Evolutionary conservation across 257 asterid genomes (phyloP).

Genomic region (Scutellaria baicalensis): DNA sequence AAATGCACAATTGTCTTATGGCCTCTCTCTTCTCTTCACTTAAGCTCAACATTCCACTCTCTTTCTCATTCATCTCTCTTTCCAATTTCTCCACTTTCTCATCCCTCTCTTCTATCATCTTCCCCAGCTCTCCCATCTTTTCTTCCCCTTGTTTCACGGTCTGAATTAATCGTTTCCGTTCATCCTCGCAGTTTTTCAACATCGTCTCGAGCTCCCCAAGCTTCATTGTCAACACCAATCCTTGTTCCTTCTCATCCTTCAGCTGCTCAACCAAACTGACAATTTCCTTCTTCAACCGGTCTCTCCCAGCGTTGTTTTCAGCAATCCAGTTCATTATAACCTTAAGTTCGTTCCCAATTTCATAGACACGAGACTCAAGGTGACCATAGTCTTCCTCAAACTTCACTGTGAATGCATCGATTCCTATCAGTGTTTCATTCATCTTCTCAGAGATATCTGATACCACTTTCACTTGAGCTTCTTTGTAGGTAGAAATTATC

Average conservation of each 20-base stretch:
- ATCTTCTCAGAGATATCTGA: constrained; percentile 48
- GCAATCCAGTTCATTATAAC: constrained; percentile 46
- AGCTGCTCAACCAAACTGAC: constrained; percentile 30
- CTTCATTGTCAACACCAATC: constrained; percentile 21
- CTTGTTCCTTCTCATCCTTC: constrained; percentile 31
- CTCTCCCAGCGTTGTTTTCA: constrained; percentile 41
- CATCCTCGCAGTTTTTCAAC: constrained; percentile 33
- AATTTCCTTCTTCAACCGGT: constrained; percentile 38
- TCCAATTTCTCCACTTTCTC: constrained; percentile 38
- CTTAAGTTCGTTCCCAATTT: constrained; percentile 58
- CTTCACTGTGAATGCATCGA: constrained; percentile 58
- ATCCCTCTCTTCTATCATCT: constrained; percentile 35
- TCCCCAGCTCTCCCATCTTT: constrained; percentile 36
- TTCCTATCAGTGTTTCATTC: constrained; percentile 28
- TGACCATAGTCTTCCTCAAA: constrained; percentile 85
- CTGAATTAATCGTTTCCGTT: constrained; percentile 31
- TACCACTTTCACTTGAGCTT: constrained; percentile 37
- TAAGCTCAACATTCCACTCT: constrained; percentile 42
- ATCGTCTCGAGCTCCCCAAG: constrained; percentile 26
- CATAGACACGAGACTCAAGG: constrained; percentile 71
- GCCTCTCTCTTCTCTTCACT: constrained; percentile 74
- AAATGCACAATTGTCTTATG: constrained; percentile 61
- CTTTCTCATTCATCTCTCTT: constrained; percentile 45
- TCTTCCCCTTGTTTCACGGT: constrained; percentile 27
- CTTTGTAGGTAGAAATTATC: constrained; percentile 35